phyloP scores from a whole-genome alignment of 768 basidiomycete genomes.

The Fibroporia radiculosa region DNA sequence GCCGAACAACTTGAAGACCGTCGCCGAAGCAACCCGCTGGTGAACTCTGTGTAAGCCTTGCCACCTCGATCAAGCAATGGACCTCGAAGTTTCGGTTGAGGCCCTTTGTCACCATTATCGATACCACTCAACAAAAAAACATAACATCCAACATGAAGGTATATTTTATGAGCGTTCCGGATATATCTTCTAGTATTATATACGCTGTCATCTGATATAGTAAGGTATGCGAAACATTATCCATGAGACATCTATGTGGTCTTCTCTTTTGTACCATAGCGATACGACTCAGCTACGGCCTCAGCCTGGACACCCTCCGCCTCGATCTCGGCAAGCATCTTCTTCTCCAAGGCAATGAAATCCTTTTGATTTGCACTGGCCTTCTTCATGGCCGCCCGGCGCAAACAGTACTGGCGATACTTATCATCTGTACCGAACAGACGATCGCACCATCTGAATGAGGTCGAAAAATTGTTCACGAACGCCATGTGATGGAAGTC shows the following conservation, averaged over 20 bases:
- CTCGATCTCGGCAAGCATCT: constrained; percentile 63
- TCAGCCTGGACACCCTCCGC: constrained; percentile 67
- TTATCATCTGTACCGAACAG: constrained; percentile 87
- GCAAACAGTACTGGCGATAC: constrained; percentile 74
- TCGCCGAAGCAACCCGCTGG: too few relatives aligned
- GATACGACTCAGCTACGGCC: constrained; percentile 31
- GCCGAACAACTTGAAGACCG: too few relatives aligned
- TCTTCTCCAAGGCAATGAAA: constrained; percentile 46
- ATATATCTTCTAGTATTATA: too few relatives aligned
- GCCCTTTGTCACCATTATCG: too few relatives aligned
- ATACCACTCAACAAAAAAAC: too few relatives aligned
- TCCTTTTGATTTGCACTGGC: constrained; percentile 42
- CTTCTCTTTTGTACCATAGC: constrained; percentile 18
- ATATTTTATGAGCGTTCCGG: too few relatives aligned
- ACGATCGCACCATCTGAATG: constrained; percentile 90
- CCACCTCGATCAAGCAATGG: too few relatives aligned
- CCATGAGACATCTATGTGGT: constrained; percentile 8
- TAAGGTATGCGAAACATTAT: too few relatives aligned
- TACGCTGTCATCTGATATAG: too few relatives aligned
- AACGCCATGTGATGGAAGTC: constrained; percentile 99
- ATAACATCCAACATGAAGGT: too few relatives aligned
- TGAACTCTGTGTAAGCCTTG: too few relatives aligned
- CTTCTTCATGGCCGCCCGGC: constrained; percentile 53
- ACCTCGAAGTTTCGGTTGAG: too few relatives aligned
- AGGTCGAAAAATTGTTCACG: constrained; percentile 88